Evolutionary conservation across 2,329 filamentous ascomycete genomes (phyloP), one percentile per base, ranked within the genome.

Genomic region (Botrytis byssoidea): DNA sequence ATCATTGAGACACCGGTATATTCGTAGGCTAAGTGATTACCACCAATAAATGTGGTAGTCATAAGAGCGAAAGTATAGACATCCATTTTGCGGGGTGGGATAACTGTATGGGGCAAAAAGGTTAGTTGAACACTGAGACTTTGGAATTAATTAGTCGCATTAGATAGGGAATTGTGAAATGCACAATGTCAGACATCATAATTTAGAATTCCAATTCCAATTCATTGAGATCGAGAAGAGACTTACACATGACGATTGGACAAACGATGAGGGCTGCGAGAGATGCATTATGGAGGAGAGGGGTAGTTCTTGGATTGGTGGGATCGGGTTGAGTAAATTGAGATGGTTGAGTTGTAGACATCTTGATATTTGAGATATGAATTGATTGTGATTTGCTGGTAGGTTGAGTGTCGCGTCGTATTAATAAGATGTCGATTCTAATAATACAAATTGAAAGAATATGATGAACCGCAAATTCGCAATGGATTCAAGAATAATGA

Each of bases 21-120:
- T 61, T 80, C 77, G 20, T 74, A 71, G 1, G 76, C 70, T 20
- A 81, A 72, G n/a, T 82, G 77, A 70, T 82, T 81, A 4, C 74
- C 77, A 44, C 76, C 77, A 3, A 78, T 59, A 32, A 77, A 76
- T 12, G 78, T 80, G 2, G 84, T 84, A 42, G 83, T 80, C 60
- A 84, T 81, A 12, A 91, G 84, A 0, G 83, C 83, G 77, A 89
- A 83, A 29, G 88, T 90, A 82, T 89, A 90, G 71, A 87, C 78
- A 79, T 91, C 89, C 68, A 91, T 81, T 81, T 90, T 90, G 64
- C 89, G 87, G 0, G 89, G 89, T 16, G 89, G 89, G 16, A 91
- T 81, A 25, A 85, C 78, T 67, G 22, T 22, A 29, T 55, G 44
- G 46, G 51, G 35, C 48, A 65, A 46, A n/a, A 61, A 29, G 46